Percentiles rank a stretch among this genome's conserved stretches.
These are phyloP conservation scores for Colletotrichum eremochloae DNA, from an alignment of 2,329 filamentous ascomycete species.

Conservation along the genomic window DNA sequence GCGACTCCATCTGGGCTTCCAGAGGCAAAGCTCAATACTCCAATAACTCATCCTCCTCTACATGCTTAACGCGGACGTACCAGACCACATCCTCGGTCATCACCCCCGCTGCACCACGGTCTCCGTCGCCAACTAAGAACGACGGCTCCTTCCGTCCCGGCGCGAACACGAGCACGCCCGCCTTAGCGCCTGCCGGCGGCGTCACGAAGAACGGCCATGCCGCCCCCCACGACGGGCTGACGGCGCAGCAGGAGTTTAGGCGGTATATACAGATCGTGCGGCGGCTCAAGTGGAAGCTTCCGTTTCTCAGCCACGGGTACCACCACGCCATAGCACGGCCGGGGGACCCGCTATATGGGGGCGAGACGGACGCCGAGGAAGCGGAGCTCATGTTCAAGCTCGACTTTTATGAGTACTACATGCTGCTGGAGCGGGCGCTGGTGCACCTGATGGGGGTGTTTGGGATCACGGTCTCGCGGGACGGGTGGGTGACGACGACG, in stretches of 20 bases:
- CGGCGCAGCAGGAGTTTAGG: constrained; percentile 60
- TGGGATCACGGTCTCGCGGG: constrained; percentile 64
- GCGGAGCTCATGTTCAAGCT: constrained; percentile 81
- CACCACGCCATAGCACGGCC: constrained; percentile 57
- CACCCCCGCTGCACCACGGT: constrained; percentile 17
- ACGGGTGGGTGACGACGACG: constrained; percentile 25
- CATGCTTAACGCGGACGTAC: neutral
- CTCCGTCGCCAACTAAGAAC: constrained; percentile 3
- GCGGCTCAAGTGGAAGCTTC: constrained; percentile 73
- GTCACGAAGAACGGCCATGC: neutral
- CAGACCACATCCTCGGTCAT: constrained; percentile 14
- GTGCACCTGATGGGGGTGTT: constrained; percentile 76
- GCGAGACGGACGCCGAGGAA: constrained; percentile 54
- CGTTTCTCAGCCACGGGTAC: constrained; percentile 71
- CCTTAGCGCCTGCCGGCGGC: neutral
- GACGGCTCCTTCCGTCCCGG: neutral
- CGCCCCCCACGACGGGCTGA: constrained; percentile 33
- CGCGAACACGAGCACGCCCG: neutral
- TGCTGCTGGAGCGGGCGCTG: constrained; percentile 77
- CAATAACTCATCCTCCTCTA: neutral
- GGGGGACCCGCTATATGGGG: constrained; percentile 50
- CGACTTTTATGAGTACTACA: constrained; percentile 84
- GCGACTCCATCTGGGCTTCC: constrained; percentile 38
- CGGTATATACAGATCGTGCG: constrained; percentile 72
- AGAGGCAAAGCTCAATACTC: constrained; percentile 18